Evolutionary conservation across 495 filamentous ascomycete genomes (phyloP).

Genomic region (Penicillium roqueforti): DNA sequence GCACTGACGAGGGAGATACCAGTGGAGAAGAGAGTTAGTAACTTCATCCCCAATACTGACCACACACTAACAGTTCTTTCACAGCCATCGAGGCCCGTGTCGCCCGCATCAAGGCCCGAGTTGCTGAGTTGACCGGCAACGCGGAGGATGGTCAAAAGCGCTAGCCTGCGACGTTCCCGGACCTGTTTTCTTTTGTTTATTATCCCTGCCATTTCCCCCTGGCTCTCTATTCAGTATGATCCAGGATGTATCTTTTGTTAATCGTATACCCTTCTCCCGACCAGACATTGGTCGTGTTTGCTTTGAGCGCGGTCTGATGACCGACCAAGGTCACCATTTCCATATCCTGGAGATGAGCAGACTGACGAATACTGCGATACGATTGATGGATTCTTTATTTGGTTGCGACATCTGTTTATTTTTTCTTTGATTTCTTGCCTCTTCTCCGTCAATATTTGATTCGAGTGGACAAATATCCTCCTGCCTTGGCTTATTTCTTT

Average conservation of each 20-base stretch:
- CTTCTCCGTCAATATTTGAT: background rate
- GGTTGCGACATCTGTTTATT: slow-evolving; percentile 10
- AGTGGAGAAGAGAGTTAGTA: slow-evolving; percentile 87
- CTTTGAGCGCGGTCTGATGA: slow-evolving; percentile 10
- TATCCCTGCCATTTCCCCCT: slow-evolving; percentile 4
- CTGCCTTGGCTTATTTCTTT: slow-evolving; percentile 5
- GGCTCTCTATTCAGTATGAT: slow-evolving; percentile 1
- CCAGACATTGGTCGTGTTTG: slow-evolving; percentile 17
- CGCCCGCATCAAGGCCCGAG: slow-evolving; percentile 94
- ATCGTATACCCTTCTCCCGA: slow-evolving; percentile 14
- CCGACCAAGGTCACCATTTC: slow-evolving; percentile 1
- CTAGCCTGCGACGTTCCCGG: background rate
- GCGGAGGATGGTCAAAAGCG: slow-evolving; percentile 51
- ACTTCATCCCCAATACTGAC: background rate
- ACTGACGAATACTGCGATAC: slow-evolving; percentile 19
- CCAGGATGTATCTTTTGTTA: slow-evolving; percentile 8
- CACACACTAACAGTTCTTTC: slow-evolving; percentile 21
- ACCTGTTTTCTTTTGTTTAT: background rate
- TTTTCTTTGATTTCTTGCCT: background rate
- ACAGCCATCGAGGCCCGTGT: slow-evolving; percentile 91
- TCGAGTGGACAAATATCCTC: slow-evolving; percentile 6
- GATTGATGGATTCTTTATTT: slow-evolving; percentile 18
- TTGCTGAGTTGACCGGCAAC: slow-evolving; percentile 84
- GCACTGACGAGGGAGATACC: slow-evolving; percentile 75
- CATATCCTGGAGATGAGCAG: background rate